Evolutionary conservation across 345 rosid genomes (phyloP).

Genomic region (Brassica incana): DNA sequence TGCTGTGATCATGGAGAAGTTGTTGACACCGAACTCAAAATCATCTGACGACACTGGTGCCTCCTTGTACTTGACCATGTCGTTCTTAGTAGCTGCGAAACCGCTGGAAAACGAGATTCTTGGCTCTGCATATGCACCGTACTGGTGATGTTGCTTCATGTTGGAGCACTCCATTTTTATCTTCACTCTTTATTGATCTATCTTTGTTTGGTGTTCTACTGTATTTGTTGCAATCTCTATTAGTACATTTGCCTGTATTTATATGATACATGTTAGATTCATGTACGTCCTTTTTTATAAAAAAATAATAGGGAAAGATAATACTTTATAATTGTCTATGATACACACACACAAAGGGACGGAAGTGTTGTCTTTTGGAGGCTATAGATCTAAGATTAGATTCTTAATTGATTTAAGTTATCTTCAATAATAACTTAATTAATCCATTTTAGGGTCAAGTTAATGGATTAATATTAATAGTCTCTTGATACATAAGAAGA

Average conservation of each 20-base stretch:
- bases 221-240: slow-evolving; percentile 14
- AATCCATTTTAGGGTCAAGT: slow-evolving; percentile 12
- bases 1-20: slow-evolving; percentile 67
- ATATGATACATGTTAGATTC: slow-evolving; percentile 18
- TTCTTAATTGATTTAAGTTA: slow-evolving; percentile 27
- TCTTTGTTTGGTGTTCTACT: slow-evolving; percentile 2
- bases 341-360: slow-evolving; percentile 27
- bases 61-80: slow-evolving; percentile 56
- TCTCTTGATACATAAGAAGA: slow-evolving; percentile 34
- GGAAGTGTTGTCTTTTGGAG: slow-evolving; percentile 23
- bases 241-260: slow-evolving; percentile 11
- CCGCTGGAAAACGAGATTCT: slow-evolving; percentile 92
- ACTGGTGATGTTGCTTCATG: slow-evolving; percentile 53
- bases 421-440: slow-evolving; percentile 15
- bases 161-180: slow-evolving; percentile 39
- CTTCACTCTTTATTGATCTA: background rate
- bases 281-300: slow-evolving; percentile 9
- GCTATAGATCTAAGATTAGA: slow-evolving; percentile 34
- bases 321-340: background rate
- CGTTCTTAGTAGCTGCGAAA: slow-evolving; percentile 51
- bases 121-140: slow-evolving; percentile 54
- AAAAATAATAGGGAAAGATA: background rate
- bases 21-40: slow-evolving; percentile 65
- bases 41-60: slow-evolving; percentile 77
- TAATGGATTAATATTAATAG: background rate